Evolutionary conservation across 495 filamentous ascomycete species (phyloP), one percentile per base, ranked within the genome.

Genomic region (Cudoniella acicularis): DNA sequence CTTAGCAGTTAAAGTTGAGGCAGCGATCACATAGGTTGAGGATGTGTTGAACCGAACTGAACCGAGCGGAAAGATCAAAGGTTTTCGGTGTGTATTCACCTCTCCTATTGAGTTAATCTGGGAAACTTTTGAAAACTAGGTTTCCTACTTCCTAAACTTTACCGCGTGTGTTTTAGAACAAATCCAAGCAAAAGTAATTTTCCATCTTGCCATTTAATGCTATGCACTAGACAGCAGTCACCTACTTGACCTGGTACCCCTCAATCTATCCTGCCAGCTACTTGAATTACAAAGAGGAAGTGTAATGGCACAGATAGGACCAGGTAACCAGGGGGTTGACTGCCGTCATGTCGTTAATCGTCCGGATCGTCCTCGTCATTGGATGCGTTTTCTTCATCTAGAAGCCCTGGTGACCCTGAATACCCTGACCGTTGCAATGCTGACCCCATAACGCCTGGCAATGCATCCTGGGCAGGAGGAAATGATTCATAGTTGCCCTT

Each of bases 241-340:
- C 60, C 66, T 67, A 52, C 72, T 77, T 73, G 67, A 74, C 69
- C 75, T 70, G 62, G 73, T 72, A 65, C 66, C 75, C 73, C 74
- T 77, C 74, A 68, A 75, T 77, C 75, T 75, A 76, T 71, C 47
- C 42, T 52, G 48, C 48, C 23, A 13, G 22, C 50, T 27, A 42
- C 40, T 23, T 16, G 26, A 53, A 47, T 52, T 22, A 58, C 30
- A 62, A 55, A 60, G 30, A 26, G 21, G 52, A 60, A 47, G 48
- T 25, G 54, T 48, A 42, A 24, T 41, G 21, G 53, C 63, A 57
- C 65, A 56, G 51, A 68, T 72, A 79, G 76, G 77, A 79, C 77
- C 75, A 80, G 79, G 67, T 71, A 77, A 54, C 76, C 73, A 79
- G 76, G 76, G 77, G 72, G 70, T 75, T 73, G 72, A 76, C 72